Percentiles rank a stretch among this genome's conserved stretches.
These are phyloP conservation scores for Nannizziopsis barbatae DNA, from an alignment of 2,329 filamentous ascomycete genomes.

Conservation along the genomic window DNA sequence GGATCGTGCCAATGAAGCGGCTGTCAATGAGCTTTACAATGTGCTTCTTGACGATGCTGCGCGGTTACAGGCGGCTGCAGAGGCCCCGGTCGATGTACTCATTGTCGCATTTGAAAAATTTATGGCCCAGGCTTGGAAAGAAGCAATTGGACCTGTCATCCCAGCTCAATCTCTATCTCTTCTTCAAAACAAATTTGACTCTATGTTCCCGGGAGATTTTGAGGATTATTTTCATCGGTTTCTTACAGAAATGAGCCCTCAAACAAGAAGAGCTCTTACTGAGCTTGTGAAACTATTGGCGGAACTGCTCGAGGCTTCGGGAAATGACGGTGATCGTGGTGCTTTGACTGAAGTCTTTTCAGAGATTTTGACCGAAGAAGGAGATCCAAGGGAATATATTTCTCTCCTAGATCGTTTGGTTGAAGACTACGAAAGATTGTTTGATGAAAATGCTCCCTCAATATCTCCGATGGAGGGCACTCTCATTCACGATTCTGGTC, in stretches of 20 bases:
- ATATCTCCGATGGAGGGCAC: conserved; percentile 35
- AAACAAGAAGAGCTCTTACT: conserved; percentile 64
- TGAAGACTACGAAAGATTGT: conserved; percentile 80
- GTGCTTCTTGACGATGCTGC: conserved; percentile 71
- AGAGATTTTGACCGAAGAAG: conserved; percentile 69
- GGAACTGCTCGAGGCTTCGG: conserved; percentile 77
- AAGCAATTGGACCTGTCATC: conserved; percentile 77
- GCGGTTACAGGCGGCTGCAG: conserved; percentile 62
- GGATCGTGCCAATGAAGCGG: conserved; percentile 58
- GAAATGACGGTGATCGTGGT: conserved; percentile 81
- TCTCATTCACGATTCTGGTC: conserved; percentile 46
- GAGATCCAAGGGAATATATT: conserved; percentile 69
- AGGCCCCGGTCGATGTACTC: conserved; percentile 69
- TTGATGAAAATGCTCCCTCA: conserved; percentile 51
- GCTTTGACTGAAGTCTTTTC: conserved; percentile 80
- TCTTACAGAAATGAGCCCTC: conserved; percentile 44
- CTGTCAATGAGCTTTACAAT: conserved; percentile 85
- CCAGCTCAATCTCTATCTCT: conserved; percentile 58
- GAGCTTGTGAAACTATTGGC: conserved; percentile 75
- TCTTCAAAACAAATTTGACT: conserved; percentile 49
- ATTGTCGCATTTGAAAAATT: conserved; percentile 94
- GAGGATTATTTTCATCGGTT: conserved; percentile 47
- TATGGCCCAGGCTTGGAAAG: conserved; percentile 72
- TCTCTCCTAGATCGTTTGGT: conserved; percentile 80
- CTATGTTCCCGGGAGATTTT: conserved; percentile 37